Base-by-base conservation (phyloP, 371 early-diverging fungal genomes). In the Dinochytrium kinnereticum region DNA sequence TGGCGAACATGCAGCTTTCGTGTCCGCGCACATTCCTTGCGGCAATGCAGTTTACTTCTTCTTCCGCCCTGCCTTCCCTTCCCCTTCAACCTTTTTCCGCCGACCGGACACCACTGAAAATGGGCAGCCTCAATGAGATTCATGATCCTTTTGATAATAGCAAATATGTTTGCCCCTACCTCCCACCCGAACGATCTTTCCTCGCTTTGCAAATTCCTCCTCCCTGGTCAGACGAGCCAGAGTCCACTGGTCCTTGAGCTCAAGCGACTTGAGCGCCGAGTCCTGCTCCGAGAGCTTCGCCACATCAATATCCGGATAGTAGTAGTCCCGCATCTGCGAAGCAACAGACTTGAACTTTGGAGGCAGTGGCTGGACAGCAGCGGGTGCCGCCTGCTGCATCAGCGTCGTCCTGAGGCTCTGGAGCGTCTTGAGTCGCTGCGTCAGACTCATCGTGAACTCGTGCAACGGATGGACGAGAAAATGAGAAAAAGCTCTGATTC, bases 241-340 rank as follows among this genome's bases (percentile, higher is more conserved):
- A 38, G 69, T 3, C 78, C 77, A 72, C 26, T 66, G 57, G 57
- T 83, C 78, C 57, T 70, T 59, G 33, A 81, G 71, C 13, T 67
- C 55, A 51, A 79, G 65, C 36, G 59, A 2, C 26, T 21, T 64
- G 21, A 82, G 61, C 3, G 26, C 36, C 40, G 68, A 44, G 67
- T 82, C 80, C 69, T 82, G 77, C 1, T 38, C 51, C 3, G 80
- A 65, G 28, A 82, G 76, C 34, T 51, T 59, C 1, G 59, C 26
- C 19, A 72, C 39, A 51, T 71, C 70, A 21, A 82, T 74, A 57
- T 82, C 75, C 3, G 82, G 82, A 36, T 64, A 74, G 71, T 81
- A 74, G 76, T 77, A 76, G 71, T 72, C 64, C 38, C 65, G 44
- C 70, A 80, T 78, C 31, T 73, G 59, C 24, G 17, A 26, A 10